These are phyloP conservation scores for Coemansia sp. DNA, from an alignment of 192 early-diverging fungal genomes.

Conservation along the genomic window DNA sequence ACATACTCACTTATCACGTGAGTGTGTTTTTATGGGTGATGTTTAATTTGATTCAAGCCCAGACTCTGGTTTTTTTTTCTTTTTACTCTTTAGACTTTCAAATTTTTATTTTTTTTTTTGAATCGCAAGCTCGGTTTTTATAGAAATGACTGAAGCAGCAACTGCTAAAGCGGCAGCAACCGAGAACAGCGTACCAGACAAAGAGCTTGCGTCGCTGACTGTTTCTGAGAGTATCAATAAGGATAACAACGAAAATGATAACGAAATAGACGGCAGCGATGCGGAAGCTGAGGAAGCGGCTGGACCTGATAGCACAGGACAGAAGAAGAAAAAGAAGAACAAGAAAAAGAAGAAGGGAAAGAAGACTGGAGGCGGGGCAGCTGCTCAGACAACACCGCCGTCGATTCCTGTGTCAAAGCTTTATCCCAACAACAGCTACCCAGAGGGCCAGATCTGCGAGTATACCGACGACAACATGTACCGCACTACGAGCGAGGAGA, in stretches of 20 bases:
- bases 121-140: no score
- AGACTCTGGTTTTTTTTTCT: background rate
- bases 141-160: background rate
- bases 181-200: background rate
- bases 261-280: conserved; percentile 1
- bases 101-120: background rate
- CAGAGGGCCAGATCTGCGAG: conserved; percentile 77
- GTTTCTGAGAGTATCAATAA: background rate
- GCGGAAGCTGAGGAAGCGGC: conserved; percentile 7
- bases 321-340: conserved; percentile 62
- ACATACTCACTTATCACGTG: no score
- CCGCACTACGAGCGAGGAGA: conserved; percentile 92
- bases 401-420: conserved; percentile 79
- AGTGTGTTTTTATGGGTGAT: no score
- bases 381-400: conserved; percentile 61
- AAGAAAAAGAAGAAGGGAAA: conserved; percentile 67
- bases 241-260: conserved; percentile 7
- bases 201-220: conserved; percentile 6
- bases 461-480: conserved; percentile 87
- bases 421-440: conserved; percentile 73
- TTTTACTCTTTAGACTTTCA: background rate
- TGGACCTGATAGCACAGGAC: conserved; percentile 12
- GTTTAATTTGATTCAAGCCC: no score
- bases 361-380: conserved; percentile 43
- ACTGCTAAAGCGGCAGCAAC: background rate